A percentile compares a stretch with the other conserved stretches of the same genome.
Evolutionary conservation across 306 rosid genomes (phyloP).

Genomic region (Vicia sativa): DNA sequence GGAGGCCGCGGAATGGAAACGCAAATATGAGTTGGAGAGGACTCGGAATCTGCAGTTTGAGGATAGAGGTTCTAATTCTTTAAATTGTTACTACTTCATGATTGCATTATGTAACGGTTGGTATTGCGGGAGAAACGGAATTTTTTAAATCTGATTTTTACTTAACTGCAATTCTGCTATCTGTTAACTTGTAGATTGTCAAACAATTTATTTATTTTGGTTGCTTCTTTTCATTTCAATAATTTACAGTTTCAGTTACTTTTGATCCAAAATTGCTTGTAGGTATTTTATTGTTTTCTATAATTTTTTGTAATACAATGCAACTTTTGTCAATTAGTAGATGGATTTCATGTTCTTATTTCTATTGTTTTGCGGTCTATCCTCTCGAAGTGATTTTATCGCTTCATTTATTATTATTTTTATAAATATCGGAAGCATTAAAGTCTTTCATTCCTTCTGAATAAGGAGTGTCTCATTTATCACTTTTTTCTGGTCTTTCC

Average conservation of each 20-base stretch:
- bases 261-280: constrained; percentile 8
- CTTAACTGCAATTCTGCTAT: constrained; percentile 12
- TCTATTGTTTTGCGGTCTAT: background rate
- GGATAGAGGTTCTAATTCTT: constrained; percentile 55
- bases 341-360: constrained; percentile 25
- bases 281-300: background rate
- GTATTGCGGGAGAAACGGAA: constrained; percentile 1
- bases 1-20: constrained; percentile 98
- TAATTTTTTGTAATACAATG: background rate
- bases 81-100: constrained; percentile 17
- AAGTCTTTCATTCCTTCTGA: constrained; percentile 8
- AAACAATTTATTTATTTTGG: constrained; percentile 14
- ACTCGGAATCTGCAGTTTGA: constrained; percentile 64
- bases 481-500: background rate
- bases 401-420: constrained; percentile 20
- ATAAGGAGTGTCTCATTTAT: background rate
- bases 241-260: background rate
- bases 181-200: constrained; percentile 18
- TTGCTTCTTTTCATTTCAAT: constrained; percentile 7
- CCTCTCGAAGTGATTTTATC: constrained; percentile 7
- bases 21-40: constrained; percentile 89
- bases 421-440: background rate
- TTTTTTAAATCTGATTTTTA: constrained; percentile 18
- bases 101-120: constrained; percentile 8
- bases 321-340: constrained; percentile 8